Base-by-base conservation (phyloP, 306 rosid species). In the Rosa multiflora region DNA sequence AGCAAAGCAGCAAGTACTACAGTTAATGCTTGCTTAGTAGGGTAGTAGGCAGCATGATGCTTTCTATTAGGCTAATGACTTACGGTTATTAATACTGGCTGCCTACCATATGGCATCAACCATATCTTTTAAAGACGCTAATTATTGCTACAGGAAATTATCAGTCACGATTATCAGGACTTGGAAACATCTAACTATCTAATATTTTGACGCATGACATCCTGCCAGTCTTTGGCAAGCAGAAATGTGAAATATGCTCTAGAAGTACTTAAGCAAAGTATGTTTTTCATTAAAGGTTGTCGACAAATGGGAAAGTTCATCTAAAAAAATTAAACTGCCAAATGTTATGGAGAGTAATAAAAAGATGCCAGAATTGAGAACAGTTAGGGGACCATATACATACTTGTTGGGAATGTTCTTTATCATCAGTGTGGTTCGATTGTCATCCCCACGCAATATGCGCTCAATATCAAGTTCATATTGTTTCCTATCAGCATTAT, bases 371-470 rank as follows among this genome's bases (percentile, higher is more conserved):
- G 64, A 81, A 82, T 72, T 4, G 40, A 11, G 51, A 81, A 76
- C n/a, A 44, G 53, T 62, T 69, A 59, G 49, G 55, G 78, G 76
- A 75, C 42, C 76, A 81, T 56, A 48, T 35, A 68, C 91, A 51
- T 90, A 92, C 97, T 92, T 92, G 86, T 92, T 92, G 67, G 97
- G 97, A 79, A 92, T 92, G 79, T 92, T 92, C 85, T 92, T 92
- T 61, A 92, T 90, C 97, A 92, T 92, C 72, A 92, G 89, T 0
- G 97, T 92, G 56, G 97, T 90, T 74, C 97, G 86, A 76, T 66
- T 82, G 88, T 92, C 97, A 39, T 90, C 95, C 63, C 95, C 93
- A 10, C 72, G 82, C 71, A 83, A 69, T 76, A 92, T 89, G 76
- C 95, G 91, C 73, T 88, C 89, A 56, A 90, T 44, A 83, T 92